Percentiles rank a stretch among this genome's conserved stretches.
Conservation (phyloP, 1,139 yeast species). For the Taphrina communis region DNA sequence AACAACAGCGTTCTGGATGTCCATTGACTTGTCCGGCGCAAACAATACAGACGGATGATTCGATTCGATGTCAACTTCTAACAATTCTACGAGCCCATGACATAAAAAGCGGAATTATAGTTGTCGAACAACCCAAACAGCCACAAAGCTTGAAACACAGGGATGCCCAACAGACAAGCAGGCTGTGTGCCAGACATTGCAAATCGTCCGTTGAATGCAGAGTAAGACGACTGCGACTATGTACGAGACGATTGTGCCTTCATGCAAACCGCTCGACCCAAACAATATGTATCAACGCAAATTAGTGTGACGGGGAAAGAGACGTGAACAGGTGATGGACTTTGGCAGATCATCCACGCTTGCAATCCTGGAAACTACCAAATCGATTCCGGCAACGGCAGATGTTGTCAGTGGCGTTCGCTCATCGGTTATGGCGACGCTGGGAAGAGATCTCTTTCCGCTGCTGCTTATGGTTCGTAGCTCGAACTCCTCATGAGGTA, state of each 20-base stretch:
- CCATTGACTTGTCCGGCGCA: neutral
- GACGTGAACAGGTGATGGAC: too few relatives aligned
- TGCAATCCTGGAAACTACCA: too few relatives aligned
- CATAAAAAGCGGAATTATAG: neutral
- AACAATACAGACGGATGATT: neutral
- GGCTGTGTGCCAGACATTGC: neutral
- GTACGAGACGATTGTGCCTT: too few relatives aligned
- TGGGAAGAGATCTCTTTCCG: neutral
- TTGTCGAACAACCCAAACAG: neutral
- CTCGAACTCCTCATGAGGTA: neutral
- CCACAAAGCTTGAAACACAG: neutral
- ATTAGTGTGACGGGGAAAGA: too few relatives aligned
- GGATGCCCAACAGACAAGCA: neutral
- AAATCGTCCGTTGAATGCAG: too few relatives aligned
- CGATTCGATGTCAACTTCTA: too few relatives aligned
- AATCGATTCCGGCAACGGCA: neutral
- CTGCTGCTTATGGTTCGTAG: too few relatives aligned
- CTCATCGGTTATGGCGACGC: neutral
- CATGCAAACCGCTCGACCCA: too few relatives aligned
- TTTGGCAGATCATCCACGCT: too few relatives aligned
- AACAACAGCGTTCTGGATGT: neutral
- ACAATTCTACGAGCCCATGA: too few relatives aligned
- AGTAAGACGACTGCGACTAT: too few relatives aligned
- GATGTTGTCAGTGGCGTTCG: slow-evolving; percentile 13
- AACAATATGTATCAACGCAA: too few relatives aligned